Evolutionary conservation across 257 asterid species (phyloP).

Genomic region (Plantago ovata): DNA sequence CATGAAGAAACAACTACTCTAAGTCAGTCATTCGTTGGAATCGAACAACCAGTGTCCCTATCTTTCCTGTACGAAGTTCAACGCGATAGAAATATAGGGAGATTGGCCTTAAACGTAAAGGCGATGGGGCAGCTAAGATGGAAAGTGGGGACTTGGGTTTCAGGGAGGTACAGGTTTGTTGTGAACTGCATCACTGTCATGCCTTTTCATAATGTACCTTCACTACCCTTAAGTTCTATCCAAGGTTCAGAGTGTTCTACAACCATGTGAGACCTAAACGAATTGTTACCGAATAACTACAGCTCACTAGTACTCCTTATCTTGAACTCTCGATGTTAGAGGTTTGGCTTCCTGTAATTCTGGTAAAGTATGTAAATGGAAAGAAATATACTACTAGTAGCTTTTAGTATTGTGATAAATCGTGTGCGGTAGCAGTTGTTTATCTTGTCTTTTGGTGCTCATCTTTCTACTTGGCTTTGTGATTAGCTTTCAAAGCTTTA

Average conservation of each 20-base stretch:
- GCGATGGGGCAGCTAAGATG: constrained; percentile 67
- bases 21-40: constrained; percentile 58
- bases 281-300: not conserved
- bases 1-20: constrained; percentile 59
- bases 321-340: too few relatives aligned
- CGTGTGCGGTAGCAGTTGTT: constrained; percentile 10
- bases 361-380: constrained; percentile 17
- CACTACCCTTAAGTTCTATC: constrained; percentile 50
- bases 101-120: constrained; percentile 41
- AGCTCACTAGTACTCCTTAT: too few relatives aligned
- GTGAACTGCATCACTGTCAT: constrained; percentile 59
- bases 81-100: constrained; percentile 53
- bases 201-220: constrained; percentile 61
- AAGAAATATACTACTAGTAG: constrained; percentile 11
- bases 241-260: constrained; percentile 81
- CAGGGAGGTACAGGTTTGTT: constrained; percentile 77
- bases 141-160: constrained; percentile 95
- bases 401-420: constrained; percentile 15
- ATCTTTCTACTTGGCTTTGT: not conserved
- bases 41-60: constrained; percentile 62
- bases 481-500: constrained; percentile 14
- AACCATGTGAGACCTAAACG: constrained; percentile 34
- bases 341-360: not conserved
- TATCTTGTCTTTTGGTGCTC: not conserved
- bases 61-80: constrained; percentile 60